phyloP scores from a whole-genome alignment of 371 early-diverging fungal genomes.

The Choanephora cucurbitarum region DNA sequence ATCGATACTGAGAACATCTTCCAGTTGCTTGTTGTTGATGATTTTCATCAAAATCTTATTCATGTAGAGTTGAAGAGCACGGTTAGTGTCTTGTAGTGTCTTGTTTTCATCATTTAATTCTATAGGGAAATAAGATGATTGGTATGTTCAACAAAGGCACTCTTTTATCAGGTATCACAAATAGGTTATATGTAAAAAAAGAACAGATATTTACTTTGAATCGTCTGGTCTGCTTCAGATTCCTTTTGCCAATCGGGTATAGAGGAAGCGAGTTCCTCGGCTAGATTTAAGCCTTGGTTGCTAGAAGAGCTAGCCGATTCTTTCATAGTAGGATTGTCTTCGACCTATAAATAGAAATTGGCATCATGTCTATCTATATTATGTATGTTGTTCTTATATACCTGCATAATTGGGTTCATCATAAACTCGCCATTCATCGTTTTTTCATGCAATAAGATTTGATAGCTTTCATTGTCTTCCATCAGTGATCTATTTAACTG shows the following conservation, averaged over 20 bases:
- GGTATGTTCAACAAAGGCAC: too few relatives aligned
- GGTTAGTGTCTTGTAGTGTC: slow-evolving; percentile 46
- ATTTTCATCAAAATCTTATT: slow-evolving; percentile 55
- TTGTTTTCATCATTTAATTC: slow-evolving; percentile 50
- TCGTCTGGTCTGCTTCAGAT: slow-evolving; percentile 15
- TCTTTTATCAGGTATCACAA: too few relatives aligned
- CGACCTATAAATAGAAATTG: slow-evolving; percentile 8
- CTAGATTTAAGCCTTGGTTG: slow-evolving; percentile 44
- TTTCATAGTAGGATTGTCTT: slow-evolving; percentile 10
- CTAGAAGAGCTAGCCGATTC: slow-evolving; percentile 16
- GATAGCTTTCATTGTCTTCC: slow-evolving; percentile 88
- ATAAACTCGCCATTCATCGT: slow-evolving; percentile 80
- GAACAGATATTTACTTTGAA: slow-evolving; percentile 15
- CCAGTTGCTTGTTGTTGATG: slow-evolving; percentile 47
- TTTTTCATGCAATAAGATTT: slow-evolving; percentile 77
- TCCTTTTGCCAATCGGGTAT: slow-evolving; percentile 28
- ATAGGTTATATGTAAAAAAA: background rate
- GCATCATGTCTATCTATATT: too few relatives aligned
- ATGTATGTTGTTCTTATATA: slow-evolving; percentile 10
- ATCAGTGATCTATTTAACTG: slow-evolving; percentile 70
- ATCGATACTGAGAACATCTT: slow-evolving; percentile 53
- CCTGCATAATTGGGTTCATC: slow-evolving; percentile 64
- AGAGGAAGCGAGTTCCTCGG: slow-evolving; percentile 59
- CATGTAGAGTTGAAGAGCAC: slow-evolving; percentile 53
- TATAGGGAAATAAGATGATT: slow-evolving; percentile 1